These are phyloP conservation scores for Ettlia oleoabundans DNA, from an alignment of 139 green algal species.

Conservation along the genomic window DNA sequence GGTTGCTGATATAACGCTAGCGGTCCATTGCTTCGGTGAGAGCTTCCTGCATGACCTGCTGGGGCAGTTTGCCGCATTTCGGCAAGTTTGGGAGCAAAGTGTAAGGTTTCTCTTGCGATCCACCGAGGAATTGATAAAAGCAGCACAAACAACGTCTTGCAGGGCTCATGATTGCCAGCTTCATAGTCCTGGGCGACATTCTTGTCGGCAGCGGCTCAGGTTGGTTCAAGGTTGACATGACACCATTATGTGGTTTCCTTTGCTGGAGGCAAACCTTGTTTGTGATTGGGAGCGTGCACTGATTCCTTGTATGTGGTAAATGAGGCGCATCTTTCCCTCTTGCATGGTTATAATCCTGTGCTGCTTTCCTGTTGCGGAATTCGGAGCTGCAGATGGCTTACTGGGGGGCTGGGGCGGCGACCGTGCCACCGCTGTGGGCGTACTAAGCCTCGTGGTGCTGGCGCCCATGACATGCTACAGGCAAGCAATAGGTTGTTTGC, in stretches of 20 bases:
- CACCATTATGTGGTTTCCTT: too few relatives aligned
- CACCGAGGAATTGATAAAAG: too few relatives aligned
- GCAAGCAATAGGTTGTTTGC: background rate
- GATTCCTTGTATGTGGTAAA: too few relatives aligned
- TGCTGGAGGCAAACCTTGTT: too few relatives aligned
- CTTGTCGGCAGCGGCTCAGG: too few relatives aligned
- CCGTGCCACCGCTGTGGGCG: background rate
- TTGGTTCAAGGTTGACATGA: background rate
- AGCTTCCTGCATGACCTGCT: background rate
- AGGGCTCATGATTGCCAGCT: background rate
- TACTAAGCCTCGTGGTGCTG: conserved; percentile 1
- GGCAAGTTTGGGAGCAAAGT: too few relatives aligned
- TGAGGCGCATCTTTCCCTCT: too few relatives aligned
- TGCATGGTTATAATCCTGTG: too few relatives aligned
- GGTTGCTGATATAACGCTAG: background rate
- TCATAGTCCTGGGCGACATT: background rate
- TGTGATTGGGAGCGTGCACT: too few relatives aligned
- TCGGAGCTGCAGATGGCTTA: conserved; percentile 3
- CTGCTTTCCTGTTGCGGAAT: background rate
- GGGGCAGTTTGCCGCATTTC: too few relatives aligned
- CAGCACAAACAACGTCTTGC: too few relatives aligned
- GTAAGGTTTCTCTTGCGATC: background rate
- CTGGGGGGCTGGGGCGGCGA: conserved; percentile 9
- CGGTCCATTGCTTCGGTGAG: conserved; percentile 1
- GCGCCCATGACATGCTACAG: background rate